These are phyloP conservation scores for Salicornia ramosissima DNA, from an alignment of 148 eudicot species.

Conservation along the genomic window DNA sequence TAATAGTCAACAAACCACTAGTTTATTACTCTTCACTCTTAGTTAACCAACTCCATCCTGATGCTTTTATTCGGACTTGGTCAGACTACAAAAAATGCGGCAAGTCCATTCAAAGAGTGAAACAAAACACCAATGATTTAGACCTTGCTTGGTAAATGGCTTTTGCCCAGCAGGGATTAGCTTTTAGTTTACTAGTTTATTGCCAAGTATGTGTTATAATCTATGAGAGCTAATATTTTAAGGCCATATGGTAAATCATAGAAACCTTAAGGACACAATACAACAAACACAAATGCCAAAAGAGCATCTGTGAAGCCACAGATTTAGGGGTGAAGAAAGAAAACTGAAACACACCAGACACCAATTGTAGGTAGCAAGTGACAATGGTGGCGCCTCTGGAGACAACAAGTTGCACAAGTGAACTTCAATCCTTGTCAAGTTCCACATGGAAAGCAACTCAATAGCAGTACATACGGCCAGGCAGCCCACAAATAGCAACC, in stretches of 20 bases:
- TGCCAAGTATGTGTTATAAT: too few species aligned
- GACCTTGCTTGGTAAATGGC: too few species aligned
- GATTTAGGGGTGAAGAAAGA: background rate
- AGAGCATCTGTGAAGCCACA: constrained; percentile 2
- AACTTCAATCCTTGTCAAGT: constrained; percentile 90
- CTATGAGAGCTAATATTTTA: background rate
- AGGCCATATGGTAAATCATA: background rate
- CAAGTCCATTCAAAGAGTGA: too few species aligned
- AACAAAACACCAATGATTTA: too few species aligned
- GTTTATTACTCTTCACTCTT: too few species aligned
- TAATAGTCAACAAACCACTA: too few species aligned
- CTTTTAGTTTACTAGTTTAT: background rate
- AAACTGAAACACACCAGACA: constrained; percentile 64
- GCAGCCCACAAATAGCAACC: constrained; percentile 50
- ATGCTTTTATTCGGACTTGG: too few species aligned
- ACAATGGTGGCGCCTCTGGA: constrained; percentile 78
- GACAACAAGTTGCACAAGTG: constrained; percentile 84
- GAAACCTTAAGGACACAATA: background rate
- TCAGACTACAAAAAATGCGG: too few species aligned
- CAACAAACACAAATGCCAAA: background rate
- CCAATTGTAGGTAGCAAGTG: constrained; percentile 95
- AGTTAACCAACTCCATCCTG: too few species aligned
- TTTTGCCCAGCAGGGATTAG: too few species aligned
- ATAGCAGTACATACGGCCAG: constrained; percentile 59
- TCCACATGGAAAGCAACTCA: constrained; percentile 98